Evolutionary conservation across 352 stramenopile genomes (phyloP).

Genomic region (Pythium brassicae): DNA sequence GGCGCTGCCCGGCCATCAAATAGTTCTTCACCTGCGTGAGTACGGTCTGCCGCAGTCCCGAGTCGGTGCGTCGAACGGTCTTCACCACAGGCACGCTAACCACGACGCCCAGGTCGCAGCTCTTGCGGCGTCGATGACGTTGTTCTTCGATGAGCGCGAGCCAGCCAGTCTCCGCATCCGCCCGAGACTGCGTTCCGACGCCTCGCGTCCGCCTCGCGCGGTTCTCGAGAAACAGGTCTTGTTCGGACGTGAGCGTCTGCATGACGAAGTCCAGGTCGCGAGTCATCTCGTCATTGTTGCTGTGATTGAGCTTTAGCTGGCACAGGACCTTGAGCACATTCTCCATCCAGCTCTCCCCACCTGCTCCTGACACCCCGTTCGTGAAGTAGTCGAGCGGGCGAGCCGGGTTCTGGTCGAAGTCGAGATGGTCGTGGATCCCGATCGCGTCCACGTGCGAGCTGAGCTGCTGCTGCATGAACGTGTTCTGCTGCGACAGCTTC

Average conservation of each 20-base stretch:
- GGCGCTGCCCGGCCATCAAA: slow-evolving; percentile 16
- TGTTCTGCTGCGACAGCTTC: slow-evolving; percentile 55
- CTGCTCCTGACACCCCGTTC: slow-evolving; percentile 5
- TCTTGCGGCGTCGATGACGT: slow-evolving; percentile 33
- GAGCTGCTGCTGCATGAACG: slow-evolving; percentile 61
- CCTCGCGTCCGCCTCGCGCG: slow-evolving; percentile 7
- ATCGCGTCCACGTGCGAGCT: slow-evolving; percentile 58
- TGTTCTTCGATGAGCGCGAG: slow-evolving; percentile 52
- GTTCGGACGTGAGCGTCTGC: slow-evolving; percentile 55
- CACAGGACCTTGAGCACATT: slow-evolving; percentile 59
- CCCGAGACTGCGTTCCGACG: slow-evolving; percentile 14
- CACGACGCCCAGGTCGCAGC: slow-evolving; percentile 19
- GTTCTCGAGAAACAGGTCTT: slow-evolving; percentile 53
- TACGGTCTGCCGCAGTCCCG: slow-evolving; percentile 49
- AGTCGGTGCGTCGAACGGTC: slow-evolving; percentile 40
- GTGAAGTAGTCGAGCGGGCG: not conserved
- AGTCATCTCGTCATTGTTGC: slow-evolving; percentile 28
- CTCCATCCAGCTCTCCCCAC: slow-evolving; percentile 73
- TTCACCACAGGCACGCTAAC: slow-evolving; percentile 15
- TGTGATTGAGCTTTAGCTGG: slow-evolving; percentile 34
- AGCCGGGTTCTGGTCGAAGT: not conserved
- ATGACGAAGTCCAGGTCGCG: slow-evolving; percentile 63
- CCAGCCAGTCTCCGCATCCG: slow-evolving; percentile 29
- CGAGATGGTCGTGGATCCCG: slow-evolving; percentile 26
- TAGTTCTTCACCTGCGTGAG: slow-evolving; percentile 48